Evolutionary conservation across 2,329 filamentous ascomycete species (phyloP), one percentile per base, ranked within the genome.

Genomic region (Pezicula radicicola): DNA sequence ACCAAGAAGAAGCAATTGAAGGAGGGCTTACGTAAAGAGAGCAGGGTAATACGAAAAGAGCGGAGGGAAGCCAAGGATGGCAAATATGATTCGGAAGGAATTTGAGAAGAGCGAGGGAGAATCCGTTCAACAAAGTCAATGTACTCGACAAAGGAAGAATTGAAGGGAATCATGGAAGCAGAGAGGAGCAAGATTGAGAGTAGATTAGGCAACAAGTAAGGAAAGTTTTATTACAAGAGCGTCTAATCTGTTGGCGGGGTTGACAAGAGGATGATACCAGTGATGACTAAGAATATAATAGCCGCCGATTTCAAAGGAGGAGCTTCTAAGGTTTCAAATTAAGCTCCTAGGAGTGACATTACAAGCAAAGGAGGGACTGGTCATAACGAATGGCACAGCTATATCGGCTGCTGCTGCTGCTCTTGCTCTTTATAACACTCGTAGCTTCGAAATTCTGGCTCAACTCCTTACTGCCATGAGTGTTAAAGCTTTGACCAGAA

Each of bases 31-130:
- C 59, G 60, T 49, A 61, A 62, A 53, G 59, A 63, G 35, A 62
- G 62, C 36, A 63, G 60, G 49, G 50, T 62, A 37, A 57, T 58
- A 53, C 55, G 57, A 43, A 58, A 59, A 15, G 61, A 52, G 6
- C 59, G 53, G 44, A 55, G 56, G 50, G 61, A 63, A 25, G 56
- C 53, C 48, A 84, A 86, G 50, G 63, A 74, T 10, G 77, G 79
- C 52, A 81, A 75, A 63, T 74, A n/a, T n/a, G 66, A 89, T 96
- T 60, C 74, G 82, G 56, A 95, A 96, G 77, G 94, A 97, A 74
- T 99, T 97, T 70, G 88, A 96, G 71, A 95, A 91, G 77, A 89
- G 88, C 65, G 87, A 89, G n/a, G 2, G 93, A 97, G 63, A 99
- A 99, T 70, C 94, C 94, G 13, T 94, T 96, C 74, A 96, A 96